phyloP scores from a whole-genome alignment of 1,284 basidiomycete species.

The Pholiota adiposa region DNA sequence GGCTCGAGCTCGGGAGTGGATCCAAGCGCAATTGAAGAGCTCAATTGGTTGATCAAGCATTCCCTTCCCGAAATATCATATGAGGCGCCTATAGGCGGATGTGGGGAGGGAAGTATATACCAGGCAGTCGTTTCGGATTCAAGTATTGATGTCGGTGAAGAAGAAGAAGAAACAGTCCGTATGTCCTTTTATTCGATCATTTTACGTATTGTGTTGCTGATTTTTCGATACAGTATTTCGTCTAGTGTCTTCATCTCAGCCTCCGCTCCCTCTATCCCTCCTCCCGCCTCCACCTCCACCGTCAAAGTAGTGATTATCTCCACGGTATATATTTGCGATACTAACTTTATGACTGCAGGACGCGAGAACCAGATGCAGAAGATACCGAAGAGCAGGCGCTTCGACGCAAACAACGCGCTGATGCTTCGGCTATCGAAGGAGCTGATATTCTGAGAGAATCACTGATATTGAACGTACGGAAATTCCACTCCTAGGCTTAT shows the following conservation, averaged over 20 bases:
- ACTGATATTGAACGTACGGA: slow-evolving; percentile 13
- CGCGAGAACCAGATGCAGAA: slow-evolving; percentile 48
- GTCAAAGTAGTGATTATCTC: slow-evolving; percentile 32
- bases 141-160: not conserved
- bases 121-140: not conserved
- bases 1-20: slow-evolving; percentile 2
- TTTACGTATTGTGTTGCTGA: not conserved
- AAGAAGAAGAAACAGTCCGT: slow-evolving; percentile 25
- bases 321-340: not conserved
- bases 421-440: slow-evolving; percentile 41
- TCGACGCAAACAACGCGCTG: slow-evolving; percentile 39
- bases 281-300: slow-evolving; percentile 42
- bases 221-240: slow-evolving; percentile 40
- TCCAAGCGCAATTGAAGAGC: slow-evolving; percentile 12
- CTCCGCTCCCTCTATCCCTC: slow-evolving; percentile 42
- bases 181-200: slow-evolving; percentile 14
- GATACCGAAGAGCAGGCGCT: slow-evolving; percentile 44
- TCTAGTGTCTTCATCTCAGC: slow-evolving; percentile 42
- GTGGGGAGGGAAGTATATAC: not conserved
- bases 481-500: too few relatives aligned
- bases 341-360: slow-evolving; percentile 30
- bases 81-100: slow-evolving; percentile 1
- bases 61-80: slow-evolving; percentile 12
- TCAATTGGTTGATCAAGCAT: slow-evolving; percentile 24
- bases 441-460: slow-evolving; percentile 32